A percentile compares a stretch with the other conserved stretches of the same genome.
These are phyloP conservation scores for Chernovozyma aurita DNA, from an alignment of 1,139 yeast species.

Conservation along the genomic window DNA sequence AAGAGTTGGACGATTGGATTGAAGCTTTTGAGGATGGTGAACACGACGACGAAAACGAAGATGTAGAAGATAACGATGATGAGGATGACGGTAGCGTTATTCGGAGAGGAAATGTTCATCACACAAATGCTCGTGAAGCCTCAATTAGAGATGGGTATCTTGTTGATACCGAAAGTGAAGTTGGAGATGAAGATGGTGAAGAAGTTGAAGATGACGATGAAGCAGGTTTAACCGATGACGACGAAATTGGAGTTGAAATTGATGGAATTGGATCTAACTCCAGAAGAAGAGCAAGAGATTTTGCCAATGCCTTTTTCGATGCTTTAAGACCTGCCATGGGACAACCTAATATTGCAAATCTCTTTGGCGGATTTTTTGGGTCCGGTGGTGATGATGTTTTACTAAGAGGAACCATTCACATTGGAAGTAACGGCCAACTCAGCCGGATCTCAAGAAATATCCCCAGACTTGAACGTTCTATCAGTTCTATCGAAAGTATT, in stretches of 20 bases:
- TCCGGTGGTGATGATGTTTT: conserved; percentile 2
- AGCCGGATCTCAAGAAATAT: conserved; percentile 1
- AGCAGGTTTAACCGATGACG: conserved; percentile 18
- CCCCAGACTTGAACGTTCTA: conserved; percentile 21
- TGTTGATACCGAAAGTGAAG: conserved; percentile 6
- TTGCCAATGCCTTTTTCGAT: conserved; percentile 22
- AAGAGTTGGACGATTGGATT: conserved; percentile 42
- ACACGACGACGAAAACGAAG: conserved; percentile 7
- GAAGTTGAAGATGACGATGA: conserved; percentile 14
- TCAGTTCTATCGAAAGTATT: conserved; percentile 28
- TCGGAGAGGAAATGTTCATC: neutral
- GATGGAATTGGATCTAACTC: conserved; percentile 6
- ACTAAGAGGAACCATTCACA: conserved; percentile 11
- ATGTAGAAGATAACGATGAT: neutral
- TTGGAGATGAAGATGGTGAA: conserved; percentile 11
- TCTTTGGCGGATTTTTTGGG: conserved; percentile 16
- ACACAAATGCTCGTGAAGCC: neutral
- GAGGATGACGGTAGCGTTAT: neutral
- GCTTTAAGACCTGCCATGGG: conserved; percentile 15
- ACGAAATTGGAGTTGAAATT: conserved; percentile 10
- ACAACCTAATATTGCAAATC: conserved; percentile 15
- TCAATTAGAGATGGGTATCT: conserved; percentile 2
- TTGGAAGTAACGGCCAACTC: conserved; percentile 8
- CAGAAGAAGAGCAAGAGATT: conserved; percentile 17
- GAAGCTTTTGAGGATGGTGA: conserved; percentile 35